A percentile compares a stretch with the other conserved stretches of the same genome.
phyloP scores from a whole-genome alignment of 2,329 filamentous ascomycete species.

The Colletotrichum lupini region DNA sequence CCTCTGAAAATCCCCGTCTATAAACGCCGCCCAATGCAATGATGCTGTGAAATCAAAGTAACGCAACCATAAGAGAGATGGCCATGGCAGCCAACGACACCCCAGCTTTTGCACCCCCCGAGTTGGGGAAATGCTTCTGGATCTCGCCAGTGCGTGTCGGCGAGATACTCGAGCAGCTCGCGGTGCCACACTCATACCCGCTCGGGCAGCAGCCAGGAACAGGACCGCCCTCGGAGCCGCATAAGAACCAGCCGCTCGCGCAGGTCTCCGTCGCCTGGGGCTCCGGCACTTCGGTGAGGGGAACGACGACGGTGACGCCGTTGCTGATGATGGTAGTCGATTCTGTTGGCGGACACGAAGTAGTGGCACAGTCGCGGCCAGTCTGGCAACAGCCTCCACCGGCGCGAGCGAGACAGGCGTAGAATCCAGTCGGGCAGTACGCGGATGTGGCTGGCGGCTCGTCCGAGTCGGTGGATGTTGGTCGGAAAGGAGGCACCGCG shows the following conservation, averaged over 20 bases:
- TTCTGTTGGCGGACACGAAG: constrained; percentile 75
- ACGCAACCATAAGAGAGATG: background rate
- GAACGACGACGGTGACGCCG: constrained; percentile 78
- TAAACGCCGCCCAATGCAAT: constrained; percentile 31
- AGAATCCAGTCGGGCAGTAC: constrained; percentile 89
- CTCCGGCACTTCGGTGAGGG: constrained; percentile 58
- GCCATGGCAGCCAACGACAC: background rate
- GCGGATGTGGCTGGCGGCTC: constrained; percentile 36
- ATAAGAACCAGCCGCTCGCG: constrained; percentile 84
- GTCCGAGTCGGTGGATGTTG: constrained; percentile 51
- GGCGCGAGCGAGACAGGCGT: constrained; percentile 86
- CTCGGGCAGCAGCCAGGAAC: constrained; percentile 87
- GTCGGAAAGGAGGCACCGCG: constrained; percentile 59
- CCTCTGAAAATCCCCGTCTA: background rate
- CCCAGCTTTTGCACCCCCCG: background rate
- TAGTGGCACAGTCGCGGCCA: constrained; percentile 84
- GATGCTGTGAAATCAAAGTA: constrained; percentile 1
- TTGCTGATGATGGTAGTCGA: constrained; percentile 73
- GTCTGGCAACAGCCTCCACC: constrained; percentile 89
- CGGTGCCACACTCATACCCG: constrained; percentile 78
- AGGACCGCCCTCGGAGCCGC: constrained; percentile 64
- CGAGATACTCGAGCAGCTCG: constrained; percentile 73
- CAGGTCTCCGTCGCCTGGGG: constrained; percentile 64
- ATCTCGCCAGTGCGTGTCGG: constrained; percentile 66
- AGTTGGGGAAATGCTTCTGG: constrained; percentile 61